A percentile compares a stretch with the other conserved stretches of the same genome.
phyloP scores from a whole-genome alignment of 768 basidiomycete species.

The Russula sp. region DNA sequence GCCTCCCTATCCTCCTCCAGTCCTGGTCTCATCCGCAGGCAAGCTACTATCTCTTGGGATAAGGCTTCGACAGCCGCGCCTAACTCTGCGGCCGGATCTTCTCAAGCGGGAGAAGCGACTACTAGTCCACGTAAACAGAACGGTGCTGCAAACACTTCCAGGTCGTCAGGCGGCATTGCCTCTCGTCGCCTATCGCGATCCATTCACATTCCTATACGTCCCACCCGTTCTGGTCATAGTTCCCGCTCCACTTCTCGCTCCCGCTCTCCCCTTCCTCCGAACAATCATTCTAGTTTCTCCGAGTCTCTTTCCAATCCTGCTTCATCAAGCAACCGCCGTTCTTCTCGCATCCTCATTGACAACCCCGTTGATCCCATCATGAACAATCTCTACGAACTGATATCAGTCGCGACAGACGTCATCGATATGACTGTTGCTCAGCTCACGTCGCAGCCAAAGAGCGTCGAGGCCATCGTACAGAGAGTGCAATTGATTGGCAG shows the following conservation, averaged over 20 bases:
- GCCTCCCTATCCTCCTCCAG: constrained; percentile 63
- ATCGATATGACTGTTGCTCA: constrained; percentile 82
- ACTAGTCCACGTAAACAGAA: constrained; percentile 58
- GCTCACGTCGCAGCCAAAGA: constrained; percentile 77
- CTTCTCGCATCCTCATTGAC: constrained; percentile 77
- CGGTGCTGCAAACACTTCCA: constrained; percentile 25
- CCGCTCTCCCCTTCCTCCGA: constrained; percentile 80
- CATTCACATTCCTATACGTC: constrained; percentile 65
- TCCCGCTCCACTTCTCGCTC: constrained; percentile 95
- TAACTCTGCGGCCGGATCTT: constrained; percentile 40
- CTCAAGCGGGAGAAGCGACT: constrained; percentile 36
- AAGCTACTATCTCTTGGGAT: constrained; percentile 61
- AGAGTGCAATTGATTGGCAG: constrained; percentile 87
- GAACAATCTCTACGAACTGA: constrained; percentile 84
- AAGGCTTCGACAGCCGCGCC: constrained; percentile 41
- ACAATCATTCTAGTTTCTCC: constrained; percentile 58
- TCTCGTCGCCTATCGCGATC: constrained; percentile 81
- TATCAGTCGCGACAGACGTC: constrained; percentile 88
- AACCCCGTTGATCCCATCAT: constrained; percentile 87
- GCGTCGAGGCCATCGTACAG: constrained; percentile 81
- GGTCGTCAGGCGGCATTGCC: constrained; percentile 32
- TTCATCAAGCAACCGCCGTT: constrained; percentile 50
- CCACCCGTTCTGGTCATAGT: constrained; percentile 66
- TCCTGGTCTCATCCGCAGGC: constrained; percentile 62
- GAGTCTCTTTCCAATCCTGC: constrained; percentile 33